Base-by-base conservation (phyloP, 2,329 filamentous ascomycete genomes). In the Paecilomyces sp. region DNA sequence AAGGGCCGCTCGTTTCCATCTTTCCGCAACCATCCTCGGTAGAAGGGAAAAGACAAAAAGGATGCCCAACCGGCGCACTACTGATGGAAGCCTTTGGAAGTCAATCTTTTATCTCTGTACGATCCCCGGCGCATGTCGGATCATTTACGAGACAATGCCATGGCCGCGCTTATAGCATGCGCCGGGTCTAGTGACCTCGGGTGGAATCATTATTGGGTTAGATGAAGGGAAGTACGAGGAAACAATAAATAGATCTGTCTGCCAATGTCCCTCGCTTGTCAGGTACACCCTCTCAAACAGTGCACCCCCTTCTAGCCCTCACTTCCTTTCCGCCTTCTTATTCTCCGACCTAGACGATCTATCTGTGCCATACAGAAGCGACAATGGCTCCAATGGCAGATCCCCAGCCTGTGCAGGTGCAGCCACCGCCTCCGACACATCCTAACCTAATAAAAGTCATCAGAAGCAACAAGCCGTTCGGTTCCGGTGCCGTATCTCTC, bases 401-500 rank as follows among this genome's bases (percentile, higher is more conserved):
- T 25, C 55, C 55, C 3, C 33, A 56, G 3, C 33, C 33, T 25
- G 41, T 41, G 6, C 31, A 18, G n/a, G 25, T 25, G 8, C 24
- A 30, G 28, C 51, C 51, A 7, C 33, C 54, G 1, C 54, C 58
- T 13, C 58, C 55, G 15, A 28, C 58, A 24, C 62, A 69, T 63
- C 57, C 70, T 63, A 61, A 61, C 24, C 56, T 47, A 12, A 9
- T 60, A 25, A 34, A 60, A 24, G 56, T 60, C 11, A 15, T 54
- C 24, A 56, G 56, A 50, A 55, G 58, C 24, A 36, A 54, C 30
- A 30, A 58, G 50, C 70, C 74, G 51, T 80, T 77, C 59, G 70
- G 74, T 33, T 76, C 76, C 56, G 74, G 74, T 33, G 77, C 82
- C 30, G 68, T 77, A 55, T 83, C 80, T 15, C 77, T 79, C 36